Evolutionary conservation across 2,329 filamentous ascomycete genomes (phyloP), one percentile per base, ranked within the genome.

Genomic region (Xylaria sp.): DNA sequence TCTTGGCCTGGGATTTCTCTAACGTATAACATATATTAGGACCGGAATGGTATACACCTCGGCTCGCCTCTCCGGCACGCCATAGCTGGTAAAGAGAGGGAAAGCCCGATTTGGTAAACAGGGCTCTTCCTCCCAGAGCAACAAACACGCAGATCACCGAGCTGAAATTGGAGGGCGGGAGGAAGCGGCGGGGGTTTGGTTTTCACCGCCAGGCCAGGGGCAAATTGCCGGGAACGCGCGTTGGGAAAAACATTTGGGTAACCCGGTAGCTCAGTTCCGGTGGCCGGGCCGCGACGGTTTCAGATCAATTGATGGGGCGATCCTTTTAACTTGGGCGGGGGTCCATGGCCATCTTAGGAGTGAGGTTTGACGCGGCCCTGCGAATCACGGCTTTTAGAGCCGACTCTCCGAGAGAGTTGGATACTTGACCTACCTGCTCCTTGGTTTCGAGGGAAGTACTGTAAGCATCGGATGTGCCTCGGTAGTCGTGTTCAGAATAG

Each of bases 231-330:
- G 34, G 10, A 37, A 10, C 34, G 34, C 34, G 34, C 34, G 28
- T 10, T 10, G 8, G 34, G 34, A 6, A 10, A 10, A 37, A 37
- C 34, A 72, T 18, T 68, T 56, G 28, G 66, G 70, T 65, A 71
- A 71, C 62, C 70, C 69, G 70, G 69, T 23, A 56, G 54, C 28
- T 59, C 66, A 4, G 63, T 52, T 69, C 70, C 70, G 69, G 56
- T 23, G 1, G 37, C 23, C 67, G 56, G 60, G 55, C 28, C 41
- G 25, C 48, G 34, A 20, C 37, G 18, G 64, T 62, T 52, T 66
- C 58, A 66, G 65, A 54, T 55, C 37, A 34, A 62, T 41, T 23
- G 37, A 15, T 41, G 59, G 46, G 34, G 34, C 28, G 39, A 56
- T 56, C 50, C 50, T 28, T 28, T 28, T 28, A 3, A 1, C 28